Conservation (phyloP, 1,284 basidiomycete genomes). For the Exsudoporus floridanus region DNA sequence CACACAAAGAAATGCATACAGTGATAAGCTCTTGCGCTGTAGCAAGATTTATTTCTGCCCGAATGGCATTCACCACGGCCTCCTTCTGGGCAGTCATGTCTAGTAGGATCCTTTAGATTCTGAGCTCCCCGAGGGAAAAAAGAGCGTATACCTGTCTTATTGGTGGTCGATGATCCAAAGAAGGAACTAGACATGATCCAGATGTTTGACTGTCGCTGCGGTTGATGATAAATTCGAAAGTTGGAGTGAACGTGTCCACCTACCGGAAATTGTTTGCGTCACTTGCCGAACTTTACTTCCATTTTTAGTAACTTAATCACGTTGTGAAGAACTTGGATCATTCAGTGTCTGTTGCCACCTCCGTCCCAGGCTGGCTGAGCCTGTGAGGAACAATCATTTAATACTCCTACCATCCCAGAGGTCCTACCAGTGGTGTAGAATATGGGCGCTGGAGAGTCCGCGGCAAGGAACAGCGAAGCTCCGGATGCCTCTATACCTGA, state of each 20-base stretch:
- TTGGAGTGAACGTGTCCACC: background rate
- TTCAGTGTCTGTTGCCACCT: background rate
- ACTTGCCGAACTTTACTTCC: slow-evolving; percentile 2
- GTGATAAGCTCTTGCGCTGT: slow-evolving; percentile 83
- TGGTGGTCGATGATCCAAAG: slow-evolving; percentile 40
- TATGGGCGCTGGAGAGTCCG: slow-evolving; percentile 75
- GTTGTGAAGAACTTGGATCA: no score
- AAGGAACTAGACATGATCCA: slow-evolving; percentile 47
- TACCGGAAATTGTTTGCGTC: background rate
- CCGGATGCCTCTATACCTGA: slow-evolving; percentile 44
- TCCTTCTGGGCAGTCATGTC: slow-evolving; percentile 65
- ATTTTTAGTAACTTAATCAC: slow-evolving; percentile 18
- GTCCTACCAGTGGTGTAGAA: background rate
- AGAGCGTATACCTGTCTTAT: slow-evolving; percentile 35
- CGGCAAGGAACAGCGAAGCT: slow-evolving; percentile 37
- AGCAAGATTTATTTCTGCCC: slow-evolving; percentile 67
- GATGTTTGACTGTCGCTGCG: slow-evolving; percentile 6
- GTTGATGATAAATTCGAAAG: background rate
- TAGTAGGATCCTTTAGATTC: slow-evolving; percentile 23
- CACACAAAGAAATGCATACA: slow-evolving; percentile 37
- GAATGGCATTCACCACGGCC: slow-evolving; percentile 67
- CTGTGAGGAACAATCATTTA: background rate
- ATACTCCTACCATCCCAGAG: background rate
- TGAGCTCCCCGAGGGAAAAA: background rate
- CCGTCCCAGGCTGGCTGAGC: background rate